phyloP scores from a whole-genome alignment of 148 eudicot genomes.

The Arctostaphylos glauca region DNA sequence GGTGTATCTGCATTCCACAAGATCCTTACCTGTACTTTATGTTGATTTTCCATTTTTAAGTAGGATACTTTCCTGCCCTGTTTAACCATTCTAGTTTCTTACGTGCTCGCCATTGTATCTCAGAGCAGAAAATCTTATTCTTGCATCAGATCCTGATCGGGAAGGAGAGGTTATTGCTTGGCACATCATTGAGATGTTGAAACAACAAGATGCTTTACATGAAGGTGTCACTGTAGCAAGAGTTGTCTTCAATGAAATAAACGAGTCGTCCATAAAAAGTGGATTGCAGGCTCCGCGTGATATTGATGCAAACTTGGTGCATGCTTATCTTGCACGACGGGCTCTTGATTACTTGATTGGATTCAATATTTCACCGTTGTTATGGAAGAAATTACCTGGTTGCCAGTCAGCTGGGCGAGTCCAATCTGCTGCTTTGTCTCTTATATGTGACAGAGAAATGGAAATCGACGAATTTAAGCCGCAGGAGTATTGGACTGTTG shows the following conservation, averaged over 20 bases:
- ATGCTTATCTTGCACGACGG: slow-evolving; percentile 97
- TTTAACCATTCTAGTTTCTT: slow-evolving; percentile 18
- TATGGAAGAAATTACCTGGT: slow-evolving; percentile 96
- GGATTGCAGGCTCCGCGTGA: slow-evolving; percentile 74
- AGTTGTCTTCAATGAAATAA: slow-evolving; percentile 90
- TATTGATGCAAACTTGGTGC: slow-evolving; percentile 79
- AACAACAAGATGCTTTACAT: slow-evolving; percentile 75
- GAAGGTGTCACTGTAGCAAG: slow-evolving; percentile 64
- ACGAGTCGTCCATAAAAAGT: slow-evolving; percentile 75
- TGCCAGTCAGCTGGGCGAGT: slow-evolving; percentile 98
- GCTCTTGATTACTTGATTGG: slow-evolving; percentile 98
- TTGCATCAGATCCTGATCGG: slow-evolving; percentile 99
- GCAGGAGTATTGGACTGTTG: slow-evolving; percentile 84
- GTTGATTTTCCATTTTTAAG: not conserved
- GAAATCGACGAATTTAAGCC: slow-evolving; percentile 84
- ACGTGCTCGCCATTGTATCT: slow-evolving; percentile 31
- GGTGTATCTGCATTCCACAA: not conserved
- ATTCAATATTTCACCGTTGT: slow-evolving; percentile 83
- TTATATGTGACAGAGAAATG: slow-evolving; percentile 80
- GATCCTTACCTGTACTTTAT: too few relatives aligned
- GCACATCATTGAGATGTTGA: slow-evolving; percentile 95
- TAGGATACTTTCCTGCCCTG: not conserved
- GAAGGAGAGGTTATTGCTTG: slow-evolving; percentile 99
- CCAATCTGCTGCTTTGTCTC: slow-evolving; percentile 91
- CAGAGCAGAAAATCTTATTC: slow-evolving; percentile 95